Conservation (phyloP, 495 filamentous ascomycete genomes). For the Penicillium bialowiezense region DNA sequence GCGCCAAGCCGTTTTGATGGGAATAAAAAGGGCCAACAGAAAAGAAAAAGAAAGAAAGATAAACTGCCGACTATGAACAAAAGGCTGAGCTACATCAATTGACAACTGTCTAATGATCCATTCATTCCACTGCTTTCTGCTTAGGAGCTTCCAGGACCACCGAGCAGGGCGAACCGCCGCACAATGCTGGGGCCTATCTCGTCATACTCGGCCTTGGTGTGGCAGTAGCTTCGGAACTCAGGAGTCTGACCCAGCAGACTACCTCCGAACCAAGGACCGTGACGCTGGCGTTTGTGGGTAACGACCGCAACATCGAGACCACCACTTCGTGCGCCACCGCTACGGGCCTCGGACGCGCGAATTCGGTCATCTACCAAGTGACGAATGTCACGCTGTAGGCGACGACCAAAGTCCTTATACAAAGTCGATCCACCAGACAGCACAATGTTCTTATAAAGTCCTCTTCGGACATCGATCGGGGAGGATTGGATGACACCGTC, state of each 20-base stretch:
- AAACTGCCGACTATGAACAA: conserved; percentile 37
- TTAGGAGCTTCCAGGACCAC: conserved; percentile 75
- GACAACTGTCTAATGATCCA: conserved; percentile 19
- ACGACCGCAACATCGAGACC: conserved; percentile 96
- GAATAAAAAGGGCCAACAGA: conserved; percentile 6
- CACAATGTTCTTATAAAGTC: conserved; percentile 99
- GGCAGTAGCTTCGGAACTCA: conserved; percentile 98
- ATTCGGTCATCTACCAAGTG: conserved; percentile 91
- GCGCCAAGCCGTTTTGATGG: conserved; percentile 11
- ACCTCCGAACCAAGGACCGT: conserved; percentile 98
- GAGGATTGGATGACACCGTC: conserved; percentile 96
- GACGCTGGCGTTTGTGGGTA: conserved; percentile 90
- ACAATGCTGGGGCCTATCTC: conserved; percentile 95
- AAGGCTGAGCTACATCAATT: conserved; percentile 26
- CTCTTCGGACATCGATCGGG: conserved; percentile 93
- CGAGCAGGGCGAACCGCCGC: conserved; percentile 88
- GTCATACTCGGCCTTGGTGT: conserved; percentile 95
- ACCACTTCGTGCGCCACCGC: conserved; percentile 74
- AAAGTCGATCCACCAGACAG: conserved; percentile 93
- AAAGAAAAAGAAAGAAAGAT: conserved; percentile 15
- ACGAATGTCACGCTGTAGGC: conserved; percentile 93
- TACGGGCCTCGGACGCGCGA: conserved; percentile 83
- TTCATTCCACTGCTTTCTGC: conserved; percentile 4
- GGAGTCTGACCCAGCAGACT: conserved; percentile 95
- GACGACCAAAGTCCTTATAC: conserved; percentile 95